Base-by-base conservation (phyloP, 129 eudicot genomes). In the Artemisia tridentata region DNA sequence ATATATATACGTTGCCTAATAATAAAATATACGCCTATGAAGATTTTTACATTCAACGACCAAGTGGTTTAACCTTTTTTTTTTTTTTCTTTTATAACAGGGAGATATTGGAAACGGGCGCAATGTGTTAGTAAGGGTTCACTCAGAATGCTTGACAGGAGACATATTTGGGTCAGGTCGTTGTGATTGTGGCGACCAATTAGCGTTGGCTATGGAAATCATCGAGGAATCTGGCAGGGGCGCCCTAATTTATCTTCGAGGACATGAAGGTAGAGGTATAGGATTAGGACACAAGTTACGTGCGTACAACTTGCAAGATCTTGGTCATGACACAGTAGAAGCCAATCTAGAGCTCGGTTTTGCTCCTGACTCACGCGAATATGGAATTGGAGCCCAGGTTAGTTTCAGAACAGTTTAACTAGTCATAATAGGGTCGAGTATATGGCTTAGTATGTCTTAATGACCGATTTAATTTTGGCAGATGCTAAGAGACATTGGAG, bases 251-350 rank as follows among this genome's bases (percentile, higher is more conserved):
- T 92, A 92, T 79, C 95, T 92, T 48, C 79, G 98, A 15, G 98
- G 98, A 12, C 98, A 92, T 29, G 98, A 92, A 85, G 96, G 98
- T 6, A 80, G 98, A n/a, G 98, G 98, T 12, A 92, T 92, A 38
- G 96, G 98, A 53, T 83, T 92, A 55, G 92, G 96, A 4, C 95
- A 85, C 79, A 92, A 92, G 75, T 88, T 92, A 63, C 79, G 27
- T 19, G 98, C 98, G 0, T 92, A 92, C 79, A 92, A 92, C 79
- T 78, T 92, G 79, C 98, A 92, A 66, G 98, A 92, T 76, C 81
- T 79, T 74, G 98, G 98, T 38, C 98, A 92, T 62, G 98, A 92
- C 67, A 92, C 98, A 0, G 98, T 89, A 3, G 95, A 92, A 75
- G 98, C 98, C 16, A 92, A 92, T 80, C 80, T 92, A 43, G 88